Percentiles rank a stretch among this genome's conserved stretches.
phyloP scores from a whole-genome alignment of 352 stramenopile genomes.

The Phytophthora crassamura region DNA sequence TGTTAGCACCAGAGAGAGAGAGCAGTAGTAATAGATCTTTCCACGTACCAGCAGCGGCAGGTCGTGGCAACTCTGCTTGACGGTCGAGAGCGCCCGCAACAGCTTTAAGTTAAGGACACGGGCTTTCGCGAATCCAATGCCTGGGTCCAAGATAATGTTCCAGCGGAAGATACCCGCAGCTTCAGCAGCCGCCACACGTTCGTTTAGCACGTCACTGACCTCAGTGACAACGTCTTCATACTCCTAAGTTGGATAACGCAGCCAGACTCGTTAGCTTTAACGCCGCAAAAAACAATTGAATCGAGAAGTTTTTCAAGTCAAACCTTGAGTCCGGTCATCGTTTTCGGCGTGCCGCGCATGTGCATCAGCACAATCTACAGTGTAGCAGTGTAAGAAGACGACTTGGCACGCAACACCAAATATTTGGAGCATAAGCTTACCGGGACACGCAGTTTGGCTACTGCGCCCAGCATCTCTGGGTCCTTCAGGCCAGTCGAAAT shows the following conservation, averaged over 20 bases:
- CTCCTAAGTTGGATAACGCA: constrained; percentile 45
- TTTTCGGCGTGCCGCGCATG: constrained; percentile 96
- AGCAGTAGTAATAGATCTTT: too few relatives aligned
- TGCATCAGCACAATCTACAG: constrained; percentile 96
- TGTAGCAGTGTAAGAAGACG: too few relatives aligned
- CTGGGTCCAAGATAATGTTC: constrained; percentile 96
- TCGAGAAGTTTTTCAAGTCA: too few relatives aligned
- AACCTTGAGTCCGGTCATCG: constrained; percentile 92
- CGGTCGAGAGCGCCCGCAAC: constrained; percentile 74
- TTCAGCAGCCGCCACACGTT: constrained; percentile 81
- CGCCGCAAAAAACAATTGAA: too few relatives aligned
- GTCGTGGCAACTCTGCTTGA: constrained; percentile 55
- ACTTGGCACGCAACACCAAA: background rate
- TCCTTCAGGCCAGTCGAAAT: constrained; percentile 96
- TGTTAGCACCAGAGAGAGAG: background rate
- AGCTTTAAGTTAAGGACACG: constrained; percentile 92
- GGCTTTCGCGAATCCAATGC: constrained; percentile 98
- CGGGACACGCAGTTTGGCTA: constrained; percentile 87
- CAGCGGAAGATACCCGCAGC: constrained; percentile 91
- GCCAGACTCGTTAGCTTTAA: too few relatives aligned
- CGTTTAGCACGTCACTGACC: constrained; percentile 81
- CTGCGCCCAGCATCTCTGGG: constrained; percentile 89
- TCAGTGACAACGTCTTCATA: constrained; percentile 93
- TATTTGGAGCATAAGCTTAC: constrained; percentile 33
- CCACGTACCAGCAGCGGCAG: constrained; percentile 63